Evolutionary conservation across 331 rosid genomes (phyloP).

Genomic region (Rosa hybrid): DNA sequence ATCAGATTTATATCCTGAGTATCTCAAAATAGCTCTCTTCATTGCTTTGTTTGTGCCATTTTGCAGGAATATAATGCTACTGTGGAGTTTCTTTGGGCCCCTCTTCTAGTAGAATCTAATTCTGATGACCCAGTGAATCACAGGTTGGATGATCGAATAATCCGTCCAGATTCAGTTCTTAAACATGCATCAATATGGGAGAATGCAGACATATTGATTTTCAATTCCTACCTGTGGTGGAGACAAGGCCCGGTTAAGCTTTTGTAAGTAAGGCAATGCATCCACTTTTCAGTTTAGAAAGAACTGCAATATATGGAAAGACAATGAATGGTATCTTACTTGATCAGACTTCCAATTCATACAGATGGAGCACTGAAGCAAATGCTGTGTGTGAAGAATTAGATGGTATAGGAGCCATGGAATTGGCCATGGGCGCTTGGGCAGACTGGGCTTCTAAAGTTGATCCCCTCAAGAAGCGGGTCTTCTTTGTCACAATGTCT

Average conservation of each 20-base stretch:
- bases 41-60: constrained; percentile 24
- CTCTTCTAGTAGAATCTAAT: constrained; percentile 93
- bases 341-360: constrained; percentile 25
- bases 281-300: background rate
- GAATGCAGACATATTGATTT: constrained; percentile 88
- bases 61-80: constrained; percentile 95
- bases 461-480: constrained; percentile 65
- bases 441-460: constrained; percentile 88
- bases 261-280: constrained; percentile 51
- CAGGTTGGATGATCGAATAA: constrained; percentile 76
- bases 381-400: constrained; percentile 73
- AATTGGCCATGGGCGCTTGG: constrained; percentile 92
- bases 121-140: constrained; percentile 99
- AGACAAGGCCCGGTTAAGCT: constrained; percentile 99
- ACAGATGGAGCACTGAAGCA: constrained; percentile 79
- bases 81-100: constrained; percentile 97
- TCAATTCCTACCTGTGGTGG: constrained; percentile 99
- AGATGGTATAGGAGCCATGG: constrained; percentile 79
- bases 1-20: constrained; percentile 8
- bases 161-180: constrained; percentile 89
- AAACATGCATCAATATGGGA: constrained; percentile 79
- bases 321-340: constrained; percentile 11
- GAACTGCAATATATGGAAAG: background rate
- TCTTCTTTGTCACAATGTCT: constrained; percentile 89
- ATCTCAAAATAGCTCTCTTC: constrained; percentile 15